Conservation (phyloP, 2,329 filamentous ascomycete genomes). For the Clarireedia sp. region DNA sequence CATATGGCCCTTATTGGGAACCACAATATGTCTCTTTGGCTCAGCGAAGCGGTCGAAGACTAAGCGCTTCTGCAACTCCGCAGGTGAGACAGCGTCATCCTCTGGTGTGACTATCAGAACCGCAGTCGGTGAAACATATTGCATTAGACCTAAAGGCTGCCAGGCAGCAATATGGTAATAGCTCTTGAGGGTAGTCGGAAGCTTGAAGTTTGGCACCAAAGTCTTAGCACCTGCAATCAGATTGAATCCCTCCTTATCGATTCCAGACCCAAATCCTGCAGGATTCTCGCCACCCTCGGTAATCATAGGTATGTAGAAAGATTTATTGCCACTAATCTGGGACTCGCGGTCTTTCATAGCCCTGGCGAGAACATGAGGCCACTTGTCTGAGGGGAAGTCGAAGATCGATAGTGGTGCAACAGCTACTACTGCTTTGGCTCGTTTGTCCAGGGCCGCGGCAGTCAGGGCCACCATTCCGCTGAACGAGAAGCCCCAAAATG, state of each 20-base stretch:
- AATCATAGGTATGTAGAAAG: not conserved
- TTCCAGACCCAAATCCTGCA: not conserved
- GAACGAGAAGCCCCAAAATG: constrained; percentile 33
- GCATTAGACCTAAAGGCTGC: not conserved
- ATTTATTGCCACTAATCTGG: not conserved
- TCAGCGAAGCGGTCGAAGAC: constrained; percentile 9
- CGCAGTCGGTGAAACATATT: not conserved
- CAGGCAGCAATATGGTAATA: not conserved
- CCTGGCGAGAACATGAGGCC: not conserved
- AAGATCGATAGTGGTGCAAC: constrained; percentile 14
- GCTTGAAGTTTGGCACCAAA: not conserved
- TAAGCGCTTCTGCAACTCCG: too few relatives aligned
- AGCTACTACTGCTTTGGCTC: constrained; percentile 31
- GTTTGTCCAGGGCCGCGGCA: constrained; percentile 33
- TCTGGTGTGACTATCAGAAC: too few relatives aligned
- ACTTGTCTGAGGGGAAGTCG: not conserved
- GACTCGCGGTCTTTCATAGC: not conserved
- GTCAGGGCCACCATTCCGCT: constrained; percentile 32
- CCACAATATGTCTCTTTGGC: constrained; percentile 22
- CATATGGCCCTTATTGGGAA: constrained; percentile 24
- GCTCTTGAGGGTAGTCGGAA: not conserved
- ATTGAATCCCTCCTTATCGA: not conserved
- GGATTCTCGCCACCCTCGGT: not conserved
- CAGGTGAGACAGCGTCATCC: too few relatives aligned
- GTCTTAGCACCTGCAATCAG: not conserved